Conservation (phyloP, 257 asterid species). For the Leptodermis oblonga region DNA sequence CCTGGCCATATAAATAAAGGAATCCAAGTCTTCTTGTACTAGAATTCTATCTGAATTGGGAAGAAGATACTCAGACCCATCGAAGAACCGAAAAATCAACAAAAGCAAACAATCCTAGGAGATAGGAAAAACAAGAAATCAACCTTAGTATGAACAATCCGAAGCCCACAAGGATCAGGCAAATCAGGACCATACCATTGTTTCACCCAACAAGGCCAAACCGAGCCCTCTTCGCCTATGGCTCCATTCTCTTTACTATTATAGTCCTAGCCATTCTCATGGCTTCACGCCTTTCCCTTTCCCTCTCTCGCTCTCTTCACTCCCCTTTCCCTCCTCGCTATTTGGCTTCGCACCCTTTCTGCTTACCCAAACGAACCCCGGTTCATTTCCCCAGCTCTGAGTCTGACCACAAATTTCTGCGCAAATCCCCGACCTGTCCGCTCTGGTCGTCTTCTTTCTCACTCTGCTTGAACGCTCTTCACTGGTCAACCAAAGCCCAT, state of each 20-base stretch:
- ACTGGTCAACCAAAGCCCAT: conserved; percentile 17
- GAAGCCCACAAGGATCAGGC: neutral
- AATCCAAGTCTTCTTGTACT: too few species aligned
- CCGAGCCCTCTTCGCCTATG: conserved; percentile 17
- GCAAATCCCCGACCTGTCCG: conserved; percentile 62
- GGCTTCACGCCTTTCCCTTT: conserved; percentile 26
- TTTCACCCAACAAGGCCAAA: neutral
- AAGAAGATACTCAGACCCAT: neutral
- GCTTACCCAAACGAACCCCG: conserved; percentile 25
- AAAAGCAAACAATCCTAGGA: neutral
- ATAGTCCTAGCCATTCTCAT: conserved; percentile 21
- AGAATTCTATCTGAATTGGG: neutral
- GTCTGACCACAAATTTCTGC: conserved; percentile 26
- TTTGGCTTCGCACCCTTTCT: conserved; percentile 49
- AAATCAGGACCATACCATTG: neutral
- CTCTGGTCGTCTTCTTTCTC: conserved; percentile 71
- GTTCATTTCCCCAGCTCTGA: conserved; percentile 17
- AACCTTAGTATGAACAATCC: neutral
- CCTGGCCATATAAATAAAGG: too few species aligned
- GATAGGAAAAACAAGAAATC: neutral
- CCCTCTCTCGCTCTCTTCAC: conserved; percentile 17
- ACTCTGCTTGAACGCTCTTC: conserved; percentile 43
- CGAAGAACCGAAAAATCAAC: too few species aligned
- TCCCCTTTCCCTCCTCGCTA: neutral
- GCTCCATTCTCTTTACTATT: conserved; percentile 8